Evolutionary conservation across 345 rosid species (phyloP).

Genomic region (Salix caprea): DNA sequence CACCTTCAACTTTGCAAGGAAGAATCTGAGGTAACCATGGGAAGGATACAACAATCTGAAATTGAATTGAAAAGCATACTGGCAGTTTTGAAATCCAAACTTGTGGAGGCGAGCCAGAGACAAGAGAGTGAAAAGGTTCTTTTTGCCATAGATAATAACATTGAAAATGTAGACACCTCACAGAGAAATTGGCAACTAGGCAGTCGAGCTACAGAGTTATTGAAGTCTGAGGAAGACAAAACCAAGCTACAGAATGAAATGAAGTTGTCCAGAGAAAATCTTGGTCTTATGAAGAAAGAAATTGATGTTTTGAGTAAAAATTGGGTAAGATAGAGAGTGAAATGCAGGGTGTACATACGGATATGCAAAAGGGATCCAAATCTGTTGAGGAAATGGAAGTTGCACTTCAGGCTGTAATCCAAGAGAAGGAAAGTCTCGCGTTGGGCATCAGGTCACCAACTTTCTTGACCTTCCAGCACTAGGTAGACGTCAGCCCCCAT

Average conservation of each 20-base stretch:
- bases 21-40: slow-evolving; percentile 42
- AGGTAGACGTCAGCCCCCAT: no score
- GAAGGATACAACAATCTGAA: slow-evolving; percentile 49
- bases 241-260: slow-evolving; percentile 64
- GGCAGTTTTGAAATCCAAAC: slow-evolving; percentile 48
- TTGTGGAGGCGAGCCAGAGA: slow-evolving; percentile 65
- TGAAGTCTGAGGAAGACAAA: slow-evolving; percentile 76
- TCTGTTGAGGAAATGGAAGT: slow-evolving; percentile 39
- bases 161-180: slow-evolving; percentile 43
- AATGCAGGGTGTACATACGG: slow-evolving; percentile 33
- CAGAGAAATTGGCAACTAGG: slow-evolving; percentile 43
- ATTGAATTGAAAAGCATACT: slow-evolving; percentile 47
- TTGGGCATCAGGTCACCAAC: no score
- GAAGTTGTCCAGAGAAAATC: slow-evolving; percentile 50
- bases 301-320: slow-evolving; percentile 40
- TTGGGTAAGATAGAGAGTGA: slow-evolving; percentile 38
- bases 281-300: slow-evolving; percentile 42
- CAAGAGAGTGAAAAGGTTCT: slow-evolving; percentile 77
- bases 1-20: slow-evolving; percentile 39
- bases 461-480: no score
- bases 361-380: slow-evolving; percentile 43
- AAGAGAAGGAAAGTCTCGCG: slow-evolving; percentile 52
- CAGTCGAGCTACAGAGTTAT: slow-evolving; percentile 70
- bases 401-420: slow-evolving; percentile 37
- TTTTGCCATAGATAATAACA: slow-evolving; percentile 62